Evolutionary conservation across 352 stramenopile genomes (phyloP), one percentile per base, ranked within the genome.

Genomic region (Pythium plurisporium): DNA sequence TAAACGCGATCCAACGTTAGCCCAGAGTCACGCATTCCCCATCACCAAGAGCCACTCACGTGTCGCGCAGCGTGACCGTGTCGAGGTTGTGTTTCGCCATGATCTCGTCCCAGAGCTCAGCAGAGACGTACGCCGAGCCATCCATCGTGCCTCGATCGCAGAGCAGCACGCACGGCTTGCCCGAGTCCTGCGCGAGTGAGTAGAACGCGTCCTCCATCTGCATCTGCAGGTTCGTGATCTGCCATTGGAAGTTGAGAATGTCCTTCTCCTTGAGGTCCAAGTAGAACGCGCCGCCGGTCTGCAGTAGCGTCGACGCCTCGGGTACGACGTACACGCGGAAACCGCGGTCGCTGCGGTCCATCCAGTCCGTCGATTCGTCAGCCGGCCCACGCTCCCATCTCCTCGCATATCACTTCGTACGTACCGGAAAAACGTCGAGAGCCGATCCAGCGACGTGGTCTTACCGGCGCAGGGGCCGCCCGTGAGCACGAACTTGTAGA

Each of bases 111-210:
- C 96, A 98, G 63, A 94, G 74, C 58, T 97, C 79, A 9, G 70
- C 44, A 5, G 71, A 79, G 73, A 99, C 94, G 75, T 98, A 98
- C 6, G 94, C 95, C 41, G 89, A 85, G 52, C 94, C 94, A 71
- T 99, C 95, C 92, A 98, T 98, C 8, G 94, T 74, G 38, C 96
- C 96, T 38, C 96, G 80, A 73, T 99, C 96, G 64, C 94, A 99
- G 10, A 99, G 68, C 9, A 99, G 79, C 6, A 99, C 94, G 33
- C 82, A 94, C 1, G 81, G 81, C 62, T 87, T 86, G 47, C 78
- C 79, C 47, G 75, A 89, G 65, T 91, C 82, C 59, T 88, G 75
- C 31, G 82, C 84, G 38, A 94, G 70, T 11, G 82, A 91, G 59
- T 88, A 86, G 65, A 94, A 94, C 26, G 78, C 86, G 41, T 92